A percentile compares a stretch with the other conserved stretches of the same genome.
Conservation (phyloP, 345 rosid species). For the Erysimum cheiranthoides region DNA sequence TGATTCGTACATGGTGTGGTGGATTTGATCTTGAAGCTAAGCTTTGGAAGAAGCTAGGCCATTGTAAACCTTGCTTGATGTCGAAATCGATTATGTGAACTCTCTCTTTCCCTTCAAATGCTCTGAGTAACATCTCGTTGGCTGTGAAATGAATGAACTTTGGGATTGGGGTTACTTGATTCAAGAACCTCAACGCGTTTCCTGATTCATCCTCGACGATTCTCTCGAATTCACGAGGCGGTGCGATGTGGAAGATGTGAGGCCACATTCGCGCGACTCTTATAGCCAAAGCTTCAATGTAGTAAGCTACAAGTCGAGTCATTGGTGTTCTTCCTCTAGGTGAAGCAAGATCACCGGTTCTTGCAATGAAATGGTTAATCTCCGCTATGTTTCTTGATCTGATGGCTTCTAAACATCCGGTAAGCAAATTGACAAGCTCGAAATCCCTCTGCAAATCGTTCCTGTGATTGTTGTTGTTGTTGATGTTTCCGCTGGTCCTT, state of each 20-base stretch:
- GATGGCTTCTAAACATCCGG: slow-evolving; percentile 86
- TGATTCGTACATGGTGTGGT: slow-evolving; percentile 84
- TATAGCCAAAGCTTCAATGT: slow-evolving; percentile 83
- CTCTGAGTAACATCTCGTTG: slow-evolving; percentile 87
- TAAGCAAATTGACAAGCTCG: slow-evolving; percentile 77
- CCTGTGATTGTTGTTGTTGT: slow-evolving; percentile 52
- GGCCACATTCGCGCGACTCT: slow-evolving; percentile 91
- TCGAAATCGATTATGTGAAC: slow-evolving; percentile 94
- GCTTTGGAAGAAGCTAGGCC: slow-evolving; percentile 97
- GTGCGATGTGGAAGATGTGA: slow-evolving; percentile 73
- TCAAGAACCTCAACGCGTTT: slow-evolving; percentile 79
- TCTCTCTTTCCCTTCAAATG: slow-evolving; percentile 91
- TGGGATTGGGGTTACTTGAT: slow-evolving; percentile 89
- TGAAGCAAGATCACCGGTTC: slow-evolving; percentile 83
- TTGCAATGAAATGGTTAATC: slow-evolving; percentile 69
- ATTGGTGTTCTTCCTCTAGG: slow-evolving; percentile 70
- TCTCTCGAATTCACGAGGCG: slow-evolving; percentile 85
- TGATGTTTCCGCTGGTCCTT: slow-evolving; percentile 50
- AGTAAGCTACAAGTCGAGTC: slow-evolving; percentile 77
- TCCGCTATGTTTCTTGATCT: slow-evolving; percentile 64
- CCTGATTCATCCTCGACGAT: slow-evolving; percentile 75
- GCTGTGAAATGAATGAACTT: slow-evolving; percentile 91
- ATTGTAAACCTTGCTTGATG: slow-evolving; percentile 97
- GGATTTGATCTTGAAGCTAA: slow-evolving; percentile 80
- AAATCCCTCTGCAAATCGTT: slow-evolving; percentile 59